Conservation (phyloP, 257 asterid species). For the Coffea eugenioides region DNA sequence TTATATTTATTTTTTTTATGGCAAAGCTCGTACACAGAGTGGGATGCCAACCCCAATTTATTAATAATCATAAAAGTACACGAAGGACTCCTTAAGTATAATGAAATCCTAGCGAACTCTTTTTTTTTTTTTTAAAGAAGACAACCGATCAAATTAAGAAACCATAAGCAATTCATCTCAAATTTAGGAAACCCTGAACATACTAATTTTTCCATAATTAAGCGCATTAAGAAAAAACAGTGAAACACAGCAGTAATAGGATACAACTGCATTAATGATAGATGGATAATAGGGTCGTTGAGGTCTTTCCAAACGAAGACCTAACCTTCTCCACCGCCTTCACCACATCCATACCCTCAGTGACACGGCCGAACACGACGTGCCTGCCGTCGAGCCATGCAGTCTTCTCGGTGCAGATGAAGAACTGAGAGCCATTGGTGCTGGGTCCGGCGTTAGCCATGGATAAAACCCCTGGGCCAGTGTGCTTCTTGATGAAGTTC, state of each 20-base stretch:
- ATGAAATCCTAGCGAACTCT: too few relatives aligned
- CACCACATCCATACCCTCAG: constrained; percentile 54
- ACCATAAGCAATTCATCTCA: too few relatives aligned
- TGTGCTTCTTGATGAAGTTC: constrained; percentile 61
- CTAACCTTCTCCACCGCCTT: constrained; percentile 53
- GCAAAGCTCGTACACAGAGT: too few relatives aligned
- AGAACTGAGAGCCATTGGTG: constrained; percentile 71
- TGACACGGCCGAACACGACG: constrained; percentile 67
- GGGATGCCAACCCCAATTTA: too few relatives aligned
- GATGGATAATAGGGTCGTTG: neutral
- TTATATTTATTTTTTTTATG: too few relatives aligned
- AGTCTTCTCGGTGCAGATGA: constrained; percentile 54
- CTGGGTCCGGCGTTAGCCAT: constrained; percentile 73
- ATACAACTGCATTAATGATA: neutral
- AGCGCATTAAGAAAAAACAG: neutral
- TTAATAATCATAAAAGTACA: too few relatives aligned
- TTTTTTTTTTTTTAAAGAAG: too few relatives aligned
- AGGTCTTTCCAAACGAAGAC: constrained; percentile 34
- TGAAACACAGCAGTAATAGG: neutral
- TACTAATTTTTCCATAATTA: neutral
- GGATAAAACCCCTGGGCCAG: constrained; percentile 61
- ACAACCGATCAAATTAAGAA: too few relatives aligned
- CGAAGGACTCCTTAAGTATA: too few relatives aligned
- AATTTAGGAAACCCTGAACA: too few relatives aligned
- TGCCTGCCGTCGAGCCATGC: constrained; percentile 76